phyloP scores from a whole-genome alignment of 176 grass and related monocot species.

The Oryza meyeriana region DNA sequence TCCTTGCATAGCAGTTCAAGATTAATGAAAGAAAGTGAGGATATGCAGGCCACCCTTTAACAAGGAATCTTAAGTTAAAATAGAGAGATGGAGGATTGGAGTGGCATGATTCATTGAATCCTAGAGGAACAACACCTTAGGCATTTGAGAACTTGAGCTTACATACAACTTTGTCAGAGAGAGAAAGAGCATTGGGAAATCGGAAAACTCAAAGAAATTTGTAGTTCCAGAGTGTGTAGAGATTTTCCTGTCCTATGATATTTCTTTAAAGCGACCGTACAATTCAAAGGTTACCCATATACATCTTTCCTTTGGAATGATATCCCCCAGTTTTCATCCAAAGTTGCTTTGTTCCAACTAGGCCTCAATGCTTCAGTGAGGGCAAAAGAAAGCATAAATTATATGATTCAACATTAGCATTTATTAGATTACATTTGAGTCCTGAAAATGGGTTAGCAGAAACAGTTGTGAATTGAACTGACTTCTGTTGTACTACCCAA shows the following conservation, averaged over 20 bases:
- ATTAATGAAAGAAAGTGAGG: neutral
- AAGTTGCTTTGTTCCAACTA: no score
- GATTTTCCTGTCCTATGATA: neutral
- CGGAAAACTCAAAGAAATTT: neutral
- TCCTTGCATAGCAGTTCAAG: conserved; percentile 4
- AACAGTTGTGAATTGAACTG: neutral
- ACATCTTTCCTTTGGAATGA: no score
- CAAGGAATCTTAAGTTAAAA: neutral
- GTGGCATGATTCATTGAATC: neutral
- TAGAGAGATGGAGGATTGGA: neutral
- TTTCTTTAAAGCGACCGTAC: neutral
- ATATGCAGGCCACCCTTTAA: neutral
- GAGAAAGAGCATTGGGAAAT: neutral
- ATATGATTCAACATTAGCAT: no score
- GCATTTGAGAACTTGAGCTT: neutral
- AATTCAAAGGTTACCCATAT: neutral
- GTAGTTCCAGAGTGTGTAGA: neutral
- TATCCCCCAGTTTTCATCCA: no score
- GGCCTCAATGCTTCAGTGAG: no score
- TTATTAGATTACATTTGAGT: neutral
- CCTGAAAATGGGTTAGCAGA: neutral
- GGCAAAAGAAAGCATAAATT: neutral
- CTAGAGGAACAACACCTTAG: neutral
- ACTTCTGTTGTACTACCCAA: neutral
- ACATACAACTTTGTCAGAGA: neutral